phyloP scores from a whole-genome alignment of 2,329 filamentous ascomycete genomes.

The Rhexocercosporidium sp. region DNA sequence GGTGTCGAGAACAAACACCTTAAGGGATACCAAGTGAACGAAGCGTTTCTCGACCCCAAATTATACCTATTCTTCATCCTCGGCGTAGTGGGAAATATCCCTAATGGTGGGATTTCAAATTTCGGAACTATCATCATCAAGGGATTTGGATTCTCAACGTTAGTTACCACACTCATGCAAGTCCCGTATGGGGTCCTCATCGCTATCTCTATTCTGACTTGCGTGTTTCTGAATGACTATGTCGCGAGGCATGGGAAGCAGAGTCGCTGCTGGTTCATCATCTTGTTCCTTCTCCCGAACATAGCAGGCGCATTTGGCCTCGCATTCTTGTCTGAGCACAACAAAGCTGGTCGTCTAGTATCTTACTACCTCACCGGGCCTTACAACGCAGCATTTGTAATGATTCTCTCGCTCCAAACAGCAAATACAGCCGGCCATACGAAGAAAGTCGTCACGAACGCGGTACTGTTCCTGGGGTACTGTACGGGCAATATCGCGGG shows the following conservation, averaged over 20 bases:
- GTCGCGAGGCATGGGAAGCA: conserved; percentile 47
- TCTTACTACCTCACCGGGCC: conserved; percentile 51
- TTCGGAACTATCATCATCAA: conserved; percentile 62
- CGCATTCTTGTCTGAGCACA: conserved; percentile 50
- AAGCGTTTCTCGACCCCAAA: conserved; percentile 35
- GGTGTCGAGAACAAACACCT: conserved; percentile 33
- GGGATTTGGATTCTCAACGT: conserved; percentile 53
- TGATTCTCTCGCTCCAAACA: conserved; percentile 50
- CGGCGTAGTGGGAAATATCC: conserved; percentile 55
- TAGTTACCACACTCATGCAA: conserved; percentile 59
- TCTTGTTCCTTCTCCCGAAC: conserved; percentile 59
- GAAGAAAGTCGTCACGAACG: conserved; percentile 53
- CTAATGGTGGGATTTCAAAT: conserved; percentile 61
- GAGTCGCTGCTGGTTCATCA: conserved; percentile 62
- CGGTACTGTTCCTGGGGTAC: conserved; percentile 43
- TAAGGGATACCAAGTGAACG: conserved; percentile 29
- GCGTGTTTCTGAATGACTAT: conserved; percentile 50
- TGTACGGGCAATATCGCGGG: conserved; percentile 38
- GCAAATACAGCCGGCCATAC: conserved; percentile 64
- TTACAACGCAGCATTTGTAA: conserved; percentile 27
- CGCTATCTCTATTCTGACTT: conserved; percentile 55
- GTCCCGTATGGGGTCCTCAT: conserved; percentile 62
- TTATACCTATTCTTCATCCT: conserved; percentile 48
- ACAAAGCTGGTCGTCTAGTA: conserved; percentile 52
- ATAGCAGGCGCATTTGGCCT: conserved; percentile 59